Evolutionary conservation across 2,329 filamentous ascomycete species (phyloP).

Genomic region (Pseudogymnoascus sp.): DNA sequence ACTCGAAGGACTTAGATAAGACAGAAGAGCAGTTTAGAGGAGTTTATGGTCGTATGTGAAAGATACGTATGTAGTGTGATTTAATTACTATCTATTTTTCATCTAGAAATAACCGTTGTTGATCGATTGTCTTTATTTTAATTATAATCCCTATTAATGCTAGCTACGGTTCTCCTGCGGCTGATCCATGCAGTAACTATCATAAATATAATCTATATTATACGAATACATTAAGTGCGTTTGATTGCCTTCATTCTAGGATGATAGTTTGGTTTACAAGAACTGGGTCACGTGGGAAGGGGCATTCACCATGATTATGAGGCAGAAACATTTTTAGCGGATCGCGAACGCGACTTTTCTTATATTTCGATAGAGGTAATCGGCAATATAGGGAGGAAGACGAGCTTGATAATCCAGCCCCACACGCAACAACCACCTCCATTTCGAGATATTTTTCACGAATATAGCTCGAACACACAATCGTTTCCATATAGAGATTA

Average conservation of each 20-base stretch:
- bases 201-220: not conserved
- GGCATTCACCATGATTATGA: slow-evolving; percentile 9
- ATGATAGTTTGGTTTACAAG: not conserved
- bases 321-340: slow-evolving; percentile 11
- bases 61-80: too few relatives aligned
- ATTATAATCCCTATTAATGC: too few relatives aligned
- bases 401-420: slow-evolving; percentile 6
- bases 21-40: too few relatives aligned
- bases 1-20: too few relatives aligned
- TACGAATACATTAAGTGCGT: not conserved
- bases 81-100: too few relatives aligned
- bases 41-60: too few relatives aligned
- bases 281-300: not conserved
- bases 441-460: slow-evolving; percentile 7
- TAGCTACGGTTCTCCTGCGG: too few relatives aligned
- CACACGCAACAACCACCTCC: slow-evolving; percentile 3
- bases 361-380: slow-evolving; percentile 10
- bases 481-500: slow-evolving; percentile 2
- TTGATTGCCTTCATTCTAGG: not conserved
- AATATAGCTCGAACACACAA: not conserved
- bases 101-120: too few relatives aligned
- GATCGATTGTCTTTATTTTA: too few relatives aligned
- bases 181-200: not conserved
- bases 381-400: slow-evolving; percentile 5
- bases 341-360: slow-evolving; percentile 10